Conservation (phyloP, 345 rosid species). For the Erysimum cheiranthoides region DNA sequence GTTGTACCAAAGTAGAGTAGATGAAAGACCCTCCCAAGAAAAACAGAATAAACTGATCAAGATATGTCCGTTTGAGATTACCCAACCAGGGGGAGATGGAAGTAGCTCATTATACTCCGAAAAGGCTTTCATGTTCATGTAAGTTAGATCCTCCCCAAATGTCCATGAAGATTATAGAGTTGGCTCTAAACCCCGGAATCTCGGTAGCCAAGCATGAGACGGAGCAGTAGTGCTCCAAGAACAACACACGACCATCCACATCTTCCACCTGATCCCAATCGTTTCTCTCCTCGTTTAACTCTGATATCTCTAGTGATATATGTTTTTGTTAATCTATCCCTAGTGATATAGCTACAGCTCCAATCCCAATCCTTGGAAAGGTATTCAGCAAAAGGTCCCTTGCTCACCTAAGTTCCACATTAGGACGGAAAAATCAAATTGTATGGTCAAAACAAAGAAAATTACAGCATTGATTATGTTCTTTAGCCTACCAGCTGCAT, state of each 20-base stretch:
- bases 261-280: constrained; percentile 40
- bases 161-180: constrained; percentile 20
- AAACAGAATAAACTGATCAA: not conserved
- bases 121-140: not conserved
- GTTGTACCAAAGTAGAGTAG: no score
- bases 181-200: constrained; percentile 26
- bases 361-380: constrained; percentile 72
- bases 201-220: constrained; percentile 34
- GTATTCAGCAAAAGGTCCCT: constrained; percentile 79
- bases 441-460: constrained; percentile 6
- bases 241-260: constrained; percentile 29
- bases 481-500: constrained; percentile 73
- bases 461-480: constrained; percentile 9
- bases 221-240: constrained; percentile 15
- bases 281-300: constrained; percentile 31
- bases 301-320: constrained; percentile 27
- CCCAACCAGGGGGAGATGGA: constrained; percentile 20
- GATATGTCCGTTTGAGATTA: constrained; percentile 24
- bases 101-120: constrained; percentile 22
- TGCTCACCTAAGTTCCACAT: constrained; percentile 69
- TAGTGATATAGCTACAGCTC: no score
- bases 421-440: not conserved
- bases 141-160: not conserved
- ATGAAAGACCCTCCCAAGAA: no score
- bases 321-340: no score